Conservation (phyloP, 306 rosid species). For the Mimosa bimucronata region DNA sequence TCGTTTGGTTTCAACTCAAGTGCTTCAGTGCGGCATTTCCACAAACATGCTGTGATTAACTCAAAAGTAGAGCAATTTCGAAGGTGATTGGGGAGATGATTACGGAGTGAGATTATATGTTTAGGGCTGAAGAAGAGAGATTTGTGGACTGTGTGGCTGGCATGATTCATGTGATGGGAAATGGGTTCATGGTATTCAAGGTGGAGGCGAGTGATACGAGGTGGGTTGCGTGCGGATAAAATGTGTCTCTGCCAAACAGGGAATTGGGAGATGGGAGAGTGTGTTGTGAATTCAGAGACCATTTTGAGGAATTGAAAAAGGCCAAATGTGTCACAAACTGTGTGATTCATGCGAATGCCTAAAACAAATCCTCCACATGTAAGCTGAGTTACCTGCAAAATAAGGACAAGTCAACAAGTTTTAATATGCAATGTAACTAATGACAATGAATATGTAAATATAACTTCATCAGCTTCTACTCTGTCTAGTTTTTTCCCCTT, state of each 20-base stretch:
- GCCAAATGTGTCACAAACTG: slow-evolving; percentile 24
- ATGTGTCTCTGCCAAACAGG: slow-evolving; percentile 34
- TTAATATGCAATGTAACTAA: too few species aligned
- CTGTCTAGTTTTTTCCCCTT: too few species aligned
- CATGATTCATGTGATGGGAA: background rate
- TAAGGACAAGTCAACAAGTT: background rate
- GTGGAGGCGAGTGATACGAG: slow-evolving; percentile 19
- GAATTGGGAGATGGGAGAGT: background rate
- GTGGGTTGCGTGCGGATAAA: slow-evolving; percentile 19
- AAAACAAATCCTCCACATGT: slow-evolving; percentile 38
- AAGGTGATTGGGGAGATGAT: background rate
- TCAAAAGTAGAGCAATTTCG: slow-evolving; percentile 26
- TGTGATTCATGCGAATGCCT: slow-evolving; percentile 29
- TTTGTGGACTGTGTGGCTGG: background rate
- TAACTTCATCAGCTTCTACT: too few species aligned
- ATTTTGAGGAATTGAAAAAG: slow-evolving; percentile 29
- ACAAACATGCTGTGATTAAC: slow-evolving; percentile 24
- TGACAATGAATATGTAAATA: too few species aligned
- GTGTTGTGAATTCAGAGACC: slow-evolving; percentile 21
- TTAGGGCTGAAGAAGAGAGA: slow-evolving; percentile 34
- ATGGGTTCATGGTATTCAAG: slow-evolving; percentile 14
- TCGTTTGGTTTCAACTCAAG: slow-evolving; percentile 22
- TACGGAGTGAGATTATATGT: slow-evolving; percentile 6
- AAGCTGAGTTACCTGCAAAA: background rate
- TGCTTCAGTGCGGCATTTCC: slow-evolving; percentile 38